Evolutionary conservation across 2,329 filamentous ascomycete species (phyloP), one percentile per base, ranked within the genome.

Genomic region (Beauveria sp.): DNA sequence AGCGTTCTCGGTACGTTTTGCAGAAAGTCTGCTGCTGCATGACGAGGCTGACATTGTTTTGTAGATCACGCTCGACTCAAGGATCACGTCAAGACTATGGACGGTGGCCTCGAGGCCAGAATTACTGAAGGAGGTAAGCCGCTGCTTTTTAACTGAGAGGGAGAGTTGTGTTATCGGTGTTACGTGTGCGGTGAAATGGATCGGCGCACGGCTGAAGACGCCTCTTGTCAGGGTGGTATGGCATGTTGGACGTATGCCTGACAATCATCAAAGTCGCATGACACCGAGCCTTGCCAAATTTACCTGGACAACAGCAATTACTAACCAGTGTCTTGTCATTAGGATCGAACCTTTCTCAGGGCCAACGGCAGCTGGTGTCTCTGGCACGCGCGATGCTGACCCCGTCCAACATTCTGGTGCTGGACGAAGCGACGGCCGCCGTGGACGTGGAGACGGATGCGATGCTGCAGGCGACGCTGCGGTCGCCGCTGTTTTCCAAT

Each of bases 301-400:
- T n/a, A n/a, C n/a, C n/a, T 14, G 12, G 30, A 34, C 30, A 1
- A 34, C 1, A 14, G 30, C 10, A 12, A 46, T 34, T 20, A 40
- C 55, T 58, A 50, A 58, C 22, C 43, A n/a, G 18, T 22, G 5
- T 26, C 14, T 55, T 47, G 47, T 46, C 47, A 51, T 62, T 70
- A 93, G 91, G 95, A 61, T 96, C 92, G 63, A 99, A 99, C 73
- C 83, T 99, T 62, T 97, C 92, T 62, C 89, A 96, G 73, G 95
- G 95, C 55, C 96, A 99, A 75, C 87, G 93, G 58, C 95, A 99
- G 76, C 86, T 99, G 63, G 84, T 99, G 58, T 97, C 93, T 20
- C 83, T 99, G 51, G 95, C 96, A 46, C 91, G 95, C 55, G 96
- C 96, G 30, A 85, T 99, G 73, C 83, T 99, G 53, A 96, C 93